Percentiles rank a stretch among this genome's conserved stretches.
phyloP scores from a whole-genome alignment of 257 asterid genomes.

The Paraleonurus japonicus region DNA sequence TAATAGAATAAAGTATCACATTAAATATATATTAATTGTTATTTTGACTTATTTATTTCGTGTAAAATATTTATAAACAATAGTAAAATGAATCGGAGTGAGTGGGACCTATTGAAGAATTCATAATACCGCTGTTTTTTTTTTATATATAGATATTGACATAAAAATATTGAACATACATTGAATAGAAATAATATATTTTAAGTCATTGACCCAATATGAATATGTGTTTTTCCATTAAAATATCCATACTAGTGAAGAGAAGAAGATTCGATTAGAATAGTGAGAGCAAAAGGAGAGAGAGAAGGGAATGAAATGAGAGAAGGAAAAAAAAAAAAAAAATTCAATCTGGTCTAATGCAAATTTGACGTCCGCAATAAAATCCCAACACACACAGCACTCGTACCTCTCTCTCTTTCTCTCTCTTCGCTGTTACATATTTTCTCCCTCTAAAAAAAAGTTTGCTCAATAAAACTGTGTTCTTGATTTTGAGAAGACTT shows the following conservation, averaged over 20 bases:
- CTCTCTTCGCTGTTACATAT: slow-evolving; percentile 33
- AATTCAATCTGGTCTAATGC: slow-evolving; percentile 43
- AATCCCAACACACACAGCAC: slow-evolving; percentile 27
- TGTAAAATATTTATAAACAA: too few species aligned
- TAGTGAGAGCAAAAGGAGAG: background rate
- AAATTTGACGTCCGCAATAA: slow-evolving; percentile 59
- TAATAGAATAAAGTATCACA: too few species aligned
- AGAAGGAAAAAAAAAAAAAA: slow-evolving; percentile 16
- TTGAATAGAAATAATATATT: too few species aligned
- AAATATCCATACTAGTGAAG: background rate
- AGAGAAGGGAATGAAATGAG: slow-evolving; percentile 32
- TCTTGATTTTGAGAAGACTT: slow-evolving; percentile 24
- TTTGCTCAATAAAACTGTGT: slow-evolving; percentile 25
- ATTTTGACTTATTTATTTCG: too few species aligned
- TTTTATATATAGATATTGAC: too few species aligned
- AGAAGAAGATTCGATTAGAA: slow-evolving; percentile 45
- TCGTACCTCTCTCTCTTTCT: slow-evolving; percentile 24
- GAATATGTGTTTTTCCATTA: background rate
- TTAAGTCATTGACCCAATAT: too few species aligned
- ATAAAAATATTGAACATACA: too few species aligned
- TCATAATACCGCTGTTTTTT: too few species aligned
- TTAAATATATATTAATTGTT: too few species aligned
- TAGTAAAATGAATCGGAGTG: too few species aligned
- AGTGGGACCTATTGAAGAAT: too few species aligned
- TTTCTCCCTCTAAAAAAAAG: slow-evolving; percentile 39